phyloP scores from a whole-genome alignment of 2,329 filamentous ascomycete genomes.

The Rhynchosporium graminicola region DNA sequence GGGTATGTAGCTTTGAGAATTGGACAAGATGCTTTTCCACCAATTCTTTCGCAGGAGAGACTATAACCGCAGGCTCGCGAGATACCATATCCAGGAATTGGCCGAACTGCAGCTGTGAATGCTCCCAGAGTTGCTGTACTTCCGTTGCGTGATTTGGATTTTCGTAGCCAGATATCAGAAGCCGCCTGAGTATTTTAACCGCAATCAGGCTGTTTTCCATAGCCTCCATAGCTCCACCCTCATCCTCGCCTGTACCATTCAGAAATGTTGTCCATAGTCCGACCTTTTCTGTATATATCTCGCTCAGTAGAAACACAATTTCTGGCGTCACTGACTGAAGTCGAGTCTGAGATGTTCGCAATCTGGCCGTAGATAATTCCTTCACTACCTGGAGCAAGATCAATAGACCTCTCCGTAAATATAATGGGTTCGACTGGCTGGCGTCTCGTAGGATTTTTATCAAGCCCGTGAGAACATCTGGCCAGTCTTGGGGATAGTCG shows the following conservation, averaged over 20 bases:
- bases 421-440: constrained; percentile 58
- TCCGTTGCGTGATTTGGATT: constrained; percentile 76
- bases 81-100: constrained; percentile 68
- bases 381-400: constrained; percentile 86
- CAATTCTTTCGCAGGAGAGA: constrained; percentile 55
- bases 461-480: constrained; percentile 59
- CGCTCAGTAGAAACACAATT: constrained; percentile 75
- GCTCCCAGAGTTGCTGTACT: constrained; percentile 77
- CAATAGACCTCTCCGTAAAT: constrained; percentile 71
- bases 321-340: constrained; percentile 80
- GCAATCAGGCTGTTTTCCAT: constrained; percentile 77
- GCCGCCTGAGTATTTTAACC: constrained; percentile 76
- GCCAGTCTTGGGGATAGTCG: constrained; percentile 89
- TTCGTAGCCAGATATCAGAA: constrained; percentile 81
- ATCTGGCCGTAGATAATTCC: constrained; percentile 78
- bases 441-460: constrained; percentile 64
- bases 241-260: constrained; percentile 57
- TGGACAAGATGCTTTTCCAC: constrained; percentile 88
- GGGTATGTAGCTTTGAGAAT: constrained; percentile 86
- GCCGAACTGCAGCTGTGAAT: constrained; percentile 77
- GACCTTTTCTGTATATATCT: constrained; percentile 76
- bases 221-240: constrained; percentile 58
- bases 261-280: constrained; percentile 67
- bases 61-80: constrained; percentile 55
- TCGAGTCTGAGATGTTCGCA: constrained; percentile 72